Evolutionary conservation across 208 protist species (phyloP).

Genomic region (Strigomonas culicis): DNA sequence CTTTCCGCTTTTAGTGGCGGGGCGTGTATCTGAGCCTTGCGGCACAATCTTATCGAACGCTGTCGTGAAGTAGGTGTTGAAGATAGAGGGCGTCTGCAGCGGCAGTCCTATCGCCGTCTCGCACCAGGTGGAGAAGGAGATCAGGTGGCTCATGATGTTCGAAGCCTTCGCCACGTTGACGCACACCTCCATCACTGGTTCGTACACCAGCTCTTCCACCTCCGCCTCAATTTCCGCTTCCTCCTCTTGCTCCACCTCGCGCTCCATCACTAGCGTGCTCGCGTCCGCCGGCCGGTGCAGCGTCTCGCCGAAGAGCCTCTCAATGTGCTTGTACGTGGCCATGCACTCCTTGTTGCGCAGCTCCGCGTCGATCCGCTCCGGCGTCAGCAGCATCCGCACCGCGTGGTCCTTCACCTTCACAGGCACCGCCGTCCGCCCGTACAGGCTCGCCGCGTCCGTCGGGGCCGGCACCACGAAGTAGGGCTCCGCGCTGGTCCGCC

Average conservation of each 20-base stretch:
- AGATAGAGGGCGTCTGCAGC: neutral
- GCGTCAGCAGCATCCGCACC: neutral
- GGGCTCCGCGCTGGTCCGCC: neutral
- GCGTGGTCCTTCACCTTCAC: neutral
- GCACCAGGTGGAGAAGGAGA: neutral
- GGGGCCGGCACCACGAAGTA: neutral
- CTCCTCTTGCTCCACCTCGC: neutral
- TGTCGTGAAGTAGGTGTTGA: neutral
- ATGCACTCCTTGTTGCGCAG: neutral
- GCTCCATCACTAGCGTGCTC: neutral
- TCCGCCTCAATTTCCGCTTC: neutral
- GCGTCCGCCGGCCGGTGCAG: neutral
- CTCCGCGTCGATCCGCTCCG: neutral
- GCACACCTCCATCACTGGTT: neutral
- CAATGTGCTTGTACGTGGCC: neutral
- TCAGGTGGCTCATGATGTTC: neutral
- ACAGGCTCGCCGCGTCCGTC: neutral
- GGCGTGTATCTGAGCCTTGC: too few species aligned
- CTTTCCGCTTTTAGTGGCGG: too few species aligned
- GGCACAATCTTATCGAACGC: neutral
- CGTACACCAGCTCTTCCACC: neutral
- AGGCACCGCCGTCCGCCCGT: neutral
- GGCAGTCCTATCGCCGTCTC: neutral
- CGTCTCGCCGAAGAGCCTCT: neutral
- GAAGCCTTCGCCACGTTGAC: neutral